Conservation (phyloP, 371 early-diverging fungal genomes). For the Apophysomyces trapeziformis region DNA sequence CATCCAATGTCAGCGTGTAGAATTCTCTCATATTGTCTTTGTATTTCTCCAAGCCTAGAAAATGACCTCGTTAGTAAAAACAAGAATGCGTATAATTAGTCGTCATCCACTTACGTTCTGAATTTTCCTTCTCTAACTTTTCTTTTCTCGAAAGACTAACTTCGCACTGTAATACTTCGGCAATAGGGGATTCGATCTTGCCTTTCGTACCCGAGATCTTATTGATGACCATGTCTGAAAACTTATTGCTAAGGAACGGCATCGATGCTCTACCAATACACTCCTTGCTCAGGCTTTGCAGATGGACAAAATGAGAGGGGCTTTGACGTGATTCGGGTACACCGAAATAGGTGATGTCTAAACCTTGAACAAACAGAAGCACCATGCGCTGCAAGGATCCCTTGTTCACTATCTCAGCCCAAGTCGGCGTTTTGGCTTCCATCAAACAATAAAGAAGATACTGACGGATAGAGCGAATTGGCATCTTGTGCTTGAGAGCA, state of each 20-base stretch:
- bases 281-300: constrained; percentile 15
- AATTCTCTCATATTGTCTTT: constrained; percentile 47
- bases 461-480: constrained; percentile 35
- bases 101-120: constrained; percentile 10
- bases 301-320: constrained; percentile 19
- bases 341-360: constrained; percentile 41
- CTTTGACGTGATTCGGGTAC: constrained; percentile 14
- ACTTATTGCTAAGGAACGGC: constrained; percentile 34
- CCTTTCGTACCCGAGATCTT: constrained; percentile 33
- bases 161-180: constrained; percentile 41
- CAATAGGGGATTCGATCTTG: constrained; percentile 32
- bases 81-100: no score
- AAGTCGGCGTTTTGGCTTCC: constrained; percentile 31
- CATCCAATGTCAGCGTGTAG: constrained; percentile 53
- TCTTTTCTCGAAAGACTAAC: constrained; percentile 28
- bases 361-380: constrained; percentile 40
- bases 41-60: constrained; percentile 19
- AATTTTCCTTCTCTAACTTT: constrained; percentile 20
- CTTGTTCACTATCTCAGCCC: constrained; percentile 34
- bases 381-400: constrained; percentile 32
- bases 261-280: constrained; percentile 39
- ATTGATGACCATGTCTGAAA: constrained; percentile 41
- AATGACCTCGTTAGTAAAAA: not conserved
- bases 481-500: constrained; percentile 20
- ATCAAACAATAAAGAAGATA: constrained; percentile 41